Conservation (phyloP, 352 stramenopile species). For the Phytopythium ostracodes region DNA sequence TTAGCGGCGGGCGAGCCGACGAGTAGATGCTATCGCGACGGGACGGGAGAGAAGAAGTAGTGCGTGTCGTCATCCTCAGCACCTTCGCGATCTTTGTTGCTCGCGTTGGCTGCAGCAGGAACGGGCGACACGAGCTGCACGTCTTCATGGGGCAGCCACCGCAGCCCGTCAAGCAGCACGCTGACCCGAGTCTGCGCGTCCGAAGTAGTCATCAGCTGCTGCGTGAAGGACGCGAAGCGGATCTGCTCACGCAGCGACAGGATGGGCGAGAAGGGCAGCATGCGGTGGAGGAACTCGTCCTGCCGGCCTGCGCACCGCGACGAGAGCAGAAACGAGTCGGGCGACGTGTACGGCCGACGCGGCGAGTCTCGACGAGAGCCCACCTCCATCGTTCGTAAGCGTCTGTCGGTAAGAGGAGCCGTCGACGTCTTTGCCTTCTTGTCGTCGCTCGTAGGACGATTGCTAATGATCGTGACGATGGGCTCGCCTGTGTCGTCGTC, state of each 20-base stretch:
- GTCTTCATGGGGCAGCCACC: constrained; percentile 37
- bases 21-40: constrained; percentile 5
- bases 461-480: constrained; percentile 13
- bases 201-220: constrained; percentile 12
- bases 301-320: constrained; percentile 36
- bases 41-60: constrained; percentile 22
- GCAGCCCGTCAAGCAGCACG: constrained; percentile 39
- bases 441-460: background rate
- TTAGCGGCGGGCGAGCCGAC: background rate
- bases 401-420: background rate
- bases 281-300: constrained; percentile 41
- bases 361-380: background rate
- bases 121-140: background rate
- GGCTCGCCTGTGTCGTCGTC: constrained; percentile 16
- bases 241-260: constrained; percentile 43
- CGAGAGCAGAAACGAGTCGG: constrained; percentile 7
- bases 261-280: constrained; percentile 39
- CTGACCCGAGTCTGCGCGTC: constrained; percentile 17
- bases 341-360: background rate
- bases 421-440: background rate
- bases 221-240: constrained; percentile 35
- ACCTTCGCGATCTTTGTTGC: background rate
- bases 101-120: background rate
- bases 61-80: background rate
- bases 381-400: background rate